Conservation (phyloP, 371 early-diverging fungal genomes). For the Circinella umbellata region DNA sequence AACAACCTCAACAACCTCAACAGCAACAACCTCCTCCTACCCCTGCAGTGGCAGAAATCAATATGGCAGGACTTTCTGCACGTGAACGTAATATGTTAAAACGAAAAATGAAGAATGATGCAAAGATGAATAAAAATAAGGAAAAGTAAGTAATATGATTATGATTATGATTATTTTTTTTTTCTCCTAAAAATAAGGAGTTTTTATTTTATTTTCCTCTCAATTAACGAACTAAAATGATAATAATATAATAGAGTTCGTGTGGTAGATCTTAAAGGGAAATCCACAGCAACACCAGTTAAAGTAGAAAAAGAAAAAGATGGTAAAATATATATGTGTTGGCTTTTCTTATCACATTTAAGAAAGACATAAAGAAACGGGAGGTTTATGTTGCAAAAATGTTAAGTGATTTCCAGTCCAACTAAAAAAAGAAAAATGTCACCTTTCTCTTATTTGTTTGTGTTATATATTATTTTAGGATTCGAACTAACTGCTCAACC, state of each 20-base stretch:
- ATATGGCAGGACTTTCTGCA: constrained; percentile 86
- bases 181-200: background rate
- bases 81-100: constrained; percentile 90
- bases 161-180: background rate
- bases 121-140: constrained; percentile 75
- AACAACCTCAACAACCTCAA: constrained; percentile 33
- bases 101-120: constrained; percentile 84
- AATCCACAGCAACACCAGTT: constrained; percentile 51
- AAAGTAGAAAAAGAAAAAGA: constrained; percentile 48
- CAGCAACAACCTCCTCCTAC: constrained; percentile 32
- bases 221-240: too few relatives aligned
- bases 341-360: background rate
- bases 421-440: background rate
- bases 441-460: background rate
- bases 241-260: constrained; percentile 38
- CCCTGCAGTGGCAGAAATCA: constrained; percentile 58
- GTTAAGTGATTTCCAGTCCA: background rate
- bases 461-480: constrained; percentile 19
- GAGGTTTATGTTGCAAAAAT: background rate
- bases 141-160: constrained; percentile 61
- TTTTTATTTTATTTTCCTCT: too few relatives aligned
- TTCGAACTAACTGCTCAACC: constrained; percentile 75
- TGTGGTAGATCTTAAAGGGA: constrained; percentile 48
- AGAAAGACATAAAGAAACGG: too few relatives aligned
- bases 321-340: constrained; percentile 23